phyloP scores from a whole-genome alignment of 345 rosid species.

The Euphorbia tirucalli region DNA sequence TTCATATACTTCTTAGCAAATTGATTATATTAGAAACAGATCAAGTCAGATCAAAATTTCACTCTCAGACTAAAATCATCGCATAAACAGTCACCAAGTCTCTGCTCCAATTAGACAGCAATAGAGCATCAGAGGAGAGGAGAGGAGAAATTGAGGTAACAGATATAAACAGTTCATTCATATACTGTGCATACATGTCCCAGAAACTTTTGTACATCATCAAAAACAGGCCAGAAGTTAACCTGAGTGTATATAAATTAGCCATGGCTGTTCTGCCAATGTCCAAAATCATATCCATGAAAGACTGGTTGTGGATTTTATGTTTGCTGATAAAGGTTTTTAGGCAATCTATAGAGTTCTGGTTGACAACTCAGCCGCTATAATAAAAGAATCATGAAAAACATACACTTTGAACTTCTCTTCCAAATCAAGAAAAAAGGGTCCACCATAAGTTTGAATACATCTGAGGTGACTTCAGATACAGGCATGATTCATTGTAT shows the following conservation, averaged over 20 bases:
- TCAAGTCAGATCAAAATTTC: too few relatives aligned
- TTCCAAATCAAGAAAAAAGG: background rate
- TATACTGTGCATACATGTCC: too few relatives aligned
- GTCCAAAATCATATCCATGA: background rate
- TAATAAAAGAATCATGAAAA: background rate
- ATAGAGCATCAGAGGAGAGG: too few relatives aligned
- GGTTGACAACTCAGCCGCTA: background rate
- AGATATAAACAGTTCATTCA: background rate
- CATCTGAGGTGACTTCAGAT: background rate
- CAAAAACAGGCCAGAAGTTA: too few relatives aligned
- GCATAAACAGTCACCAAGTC: too few relatives aligned
- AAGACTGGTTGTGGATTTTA: background rate
- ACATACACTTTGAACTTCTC: background rate
- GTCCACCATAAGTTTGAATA: slow-evolving; percentile 1
- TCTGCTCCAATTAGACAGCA: too few relatives aligned
- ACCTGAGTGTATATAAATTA: too few relatives aligned
- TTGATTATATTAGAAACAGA: too few relatives aligned
- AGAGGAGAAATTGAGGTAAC: background rate
- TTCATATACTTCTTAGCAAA: background rate
- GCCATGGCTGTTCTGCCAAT: background rate
- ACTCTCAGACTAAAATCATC: too few relatives aligned
- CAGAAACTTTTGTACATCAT: too few relatives aligned
- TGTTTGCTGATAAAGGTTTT: background rate
- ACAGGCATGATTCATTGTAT: background rate
- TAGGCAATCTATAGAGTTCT: background rate